These are phyloP conservation scores for Neonectria punicea DNA, from an alignment of 2,329 filamentous ascomycete genomes.

Conservation along the genomic window DNA sequence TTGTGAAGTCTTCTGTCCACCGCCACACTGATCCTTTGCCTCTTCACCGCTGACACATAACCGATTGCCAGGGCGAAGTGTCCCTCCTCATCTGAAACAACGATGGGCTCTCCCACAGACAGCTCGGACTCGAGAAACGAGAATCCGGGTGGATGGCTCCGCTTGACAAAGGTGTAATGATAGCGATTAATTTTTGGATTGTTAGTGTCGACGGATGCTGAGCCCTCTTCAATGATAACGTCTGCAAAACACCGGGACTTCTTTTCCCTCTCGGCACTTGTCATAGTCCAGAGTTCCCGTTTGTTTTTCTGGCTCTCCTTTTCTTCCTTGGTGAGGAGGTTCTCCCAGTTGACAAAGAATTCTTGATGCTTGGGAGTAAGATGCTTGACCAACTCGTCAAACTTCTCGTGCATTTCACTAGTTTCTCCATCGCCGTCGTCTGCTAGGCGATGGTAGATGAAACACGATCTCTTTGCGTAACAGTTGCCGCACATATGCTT, in stretches of 20 bases:
- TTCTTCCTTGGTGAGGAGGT: slow-evolving; percentile 92
- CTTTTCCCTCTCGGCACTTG: slow-evolving; percentile 87
- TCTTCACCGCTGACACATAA: slow-evolving; percentile 82
- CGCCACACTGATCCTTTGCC: slow-evolving; percentile 82
- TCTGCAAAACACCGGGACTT: slow-evolving; percentile 90
- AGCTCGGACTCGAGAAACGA: slow-evolving; percentile 95
- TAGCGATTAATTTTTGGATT: slow-evolving; percentile 91
- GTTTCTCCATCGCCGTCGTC: slow-evolving; percentile 85
- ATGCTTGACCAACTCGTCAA: slow-evolving; percentile 82
- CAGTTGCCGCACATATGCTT: slow-evolving; percentile 85
- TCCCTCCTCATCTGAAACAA: slow-evolving; percentile 94
- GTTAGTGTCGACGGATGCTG: slow-evolving; percentile 73
- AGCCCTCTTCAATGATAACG: slow-evolving; percentile 83
- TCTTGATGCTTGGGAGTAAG: slow-evolving; percentile 78
- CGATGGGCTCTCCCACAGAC: slow-evolving; percentile 86
- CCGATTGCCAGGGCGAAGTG: slow-evolving; percentile 96
- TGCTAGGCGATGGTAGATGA: slow-evolving; percentile 90
- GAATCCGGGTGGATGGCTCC: slow-evolving; percentile 68
- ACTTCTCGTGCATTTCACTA: slow-evolving; percentile 83
- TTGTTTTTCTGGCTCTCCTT: slow-evolving; percentile 87
- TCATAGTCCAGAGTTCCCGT: slow-evolving; percentile 95
- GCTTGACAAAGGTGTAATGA: slow-evolving; percentile 85
- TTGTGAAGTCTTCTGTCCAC: slow-evolving; percentile 93
- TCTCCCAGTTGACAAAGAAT: slow-evolving; percentile 97
- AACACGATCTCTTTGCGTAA: slow-evolving; percentile 91